Percentiles rank a stretch among this genome's conserved stretches.
Evolutionary conservation across 2,329 filamentous ascomycete species (phyloP).

Genomic region (Raffaelea arxii): DNA sequence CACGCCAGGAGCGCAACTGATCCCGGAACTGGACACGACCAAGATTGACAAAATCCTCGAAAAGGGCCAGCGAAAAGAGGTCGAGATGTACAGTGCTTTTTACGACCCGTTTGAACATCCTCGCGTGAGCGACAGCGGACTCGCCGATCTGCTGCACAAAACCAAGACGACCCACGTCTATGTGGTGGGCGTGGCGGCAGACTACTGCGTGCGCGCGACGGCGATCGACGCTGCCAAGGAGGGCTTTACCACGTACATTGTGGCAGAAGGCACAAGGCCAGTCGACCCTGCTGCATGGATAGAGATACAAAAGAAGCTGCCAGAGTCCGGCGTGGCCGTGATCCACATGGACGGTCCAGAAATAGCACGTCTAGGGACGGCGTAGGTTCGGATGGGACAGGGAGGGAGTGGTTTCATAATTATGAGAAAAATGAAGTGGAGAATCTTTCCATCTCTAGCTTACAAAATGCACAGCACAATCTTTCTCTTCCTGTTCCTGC

Average conservation of each 20-base stretch:
- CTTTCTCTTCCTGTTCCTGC: no score
- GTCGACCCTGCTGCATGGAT: constrained; percentile 57
- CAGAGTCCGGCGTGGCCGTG: constrained; percentile 49
- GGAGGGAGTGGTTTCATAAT: no score
- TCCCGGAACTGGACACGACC: constrained; percentile 57
- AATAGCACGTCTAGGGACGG: constrained; percentile 44
- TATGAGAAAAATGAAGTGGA: background rate
- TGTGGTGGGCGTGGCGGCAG: constrained; percentile 75
- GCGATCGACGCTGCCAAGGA: constrained; percentile 67
- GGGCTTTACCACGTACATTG: constrained; percentile 67
- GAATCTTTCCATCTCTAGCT: no score
- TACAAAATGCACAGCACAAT: no score
- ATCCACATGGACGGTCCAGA: constrained; percentile 48
- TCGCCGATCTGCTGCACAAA: constrained; percentile 44
- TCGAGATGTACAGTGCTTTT: constrained; percentile 95
- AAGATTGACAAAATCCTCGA: constrained; percentile 58
- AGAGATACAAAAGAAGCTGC: constrained; percentile 41
- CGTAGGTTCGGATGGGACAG: no score
- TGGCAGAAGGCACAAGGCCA: constrained; percentile 68
- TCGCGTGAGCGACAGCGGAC: constrained; percentile 49
- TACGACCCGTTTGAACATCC: constrained; percentile 65
- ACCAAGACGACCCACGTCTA: constrained; percentile 65
- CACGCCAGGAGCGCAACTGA: constrained; percentile 61
- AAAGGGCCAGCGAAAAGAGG: constrained; percentile 63
- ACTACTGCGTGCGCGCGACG: constrained; percentile 80